Evolutionary conservation across 164 flowering plant species (phyloP), one percentile per base, ranked within the genome.

Genomic region (Annona squamosa): DNA sequence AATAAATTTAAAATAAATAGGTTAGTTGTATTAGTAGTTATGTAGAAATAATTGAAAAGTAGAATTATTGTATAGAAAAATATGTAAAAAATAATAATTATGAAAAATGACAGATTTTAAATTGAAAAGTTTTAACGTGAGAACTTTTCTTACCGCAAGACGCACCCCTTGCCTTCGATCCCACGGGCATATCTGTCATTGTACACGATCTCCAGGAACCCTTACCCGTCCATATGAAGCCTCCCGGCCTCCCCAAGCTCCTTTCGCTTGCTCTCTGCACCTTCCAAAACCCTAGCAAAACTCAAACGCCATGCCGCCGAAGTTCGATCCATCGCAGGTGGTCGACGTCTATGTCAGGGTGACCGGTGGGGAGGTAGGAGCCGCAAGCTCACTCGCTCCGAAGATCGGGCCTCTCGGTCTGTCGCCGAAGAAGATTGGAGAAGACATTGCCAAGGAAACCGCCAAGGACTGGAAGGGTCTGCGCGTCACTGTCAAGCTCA

Each of bases 381-480:
- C 91, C 5, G 94, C 91, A 63, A 82, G 86, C 59, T 89, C 94
- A 0, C 89, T 89, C 59, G 91, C 94, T 16, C 94, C 94, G 5
- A 89, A 89, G 77, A 89, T 89, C 77, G 93, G 93, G 0, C 93
- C 93, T 0, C 84, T 89, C 56, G 93, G 93, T 73, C 87, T 89
- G 57, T 89, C 91, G 3, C 93, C 93, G 5, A 88, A 89, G 81
- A 89, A 89, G 84, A 85, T 89, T 79, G 91, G 91, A 72, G 91
- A 89, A 76, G 93, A 88, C 78, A 89, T 87, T 41, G 91, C 93
- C 67, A 89, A 89, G 70, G 91, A 87, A 78, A 87, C 91, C 0
- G 91, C 93, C 13, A 87, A 86, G 81, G 93, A 89, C 79, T 89
- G 93, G 93, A 89, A 89, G 89, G 93, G 93, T 43, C 88, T 89